Conservation (phyloP, 164 flowering plant species). For the Akebia trifoliata region DNA sequence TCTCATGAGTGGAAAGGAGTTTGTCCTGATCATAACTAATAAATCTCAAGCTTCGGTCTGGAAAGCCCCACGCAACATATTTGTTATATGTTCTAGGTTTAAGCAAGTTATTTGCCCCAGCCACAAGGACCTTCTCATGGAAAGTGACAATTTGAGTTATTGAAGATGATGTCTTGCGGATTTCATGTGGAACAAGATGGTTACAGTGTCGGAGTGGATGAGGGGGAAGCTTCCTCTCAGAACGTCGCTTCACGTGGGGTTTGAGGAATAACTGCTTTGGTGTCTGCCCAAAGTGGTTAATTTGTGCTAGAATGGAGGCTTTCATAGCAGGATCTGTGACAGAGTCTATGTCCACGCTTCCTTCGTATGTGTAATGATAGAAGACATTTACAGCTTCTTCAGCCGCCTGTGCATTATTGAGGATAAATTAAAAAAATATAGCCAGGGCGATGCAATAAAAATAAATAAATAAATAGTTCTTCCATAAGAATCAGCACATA, state of each 20-base stretch:
- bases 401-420: slow-evolving; percentile 59
- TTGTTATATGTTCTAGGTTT: slow-evolving; percentile 79
- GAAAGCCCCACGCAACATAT: slow-evolving; percentile 95
- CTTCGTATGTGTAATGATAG: slow-evolving; percentile 98
- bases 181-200: slow-evolving; percentile 65
- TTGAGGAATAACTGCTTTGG: slow-evolving; percentile 91
- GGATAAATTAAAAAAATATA: slow-evolving; percentile 3
- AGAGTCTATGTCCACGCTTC: slow-evolving; percentile 94
- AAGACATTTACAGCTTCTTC: slow-evolving; percentile 97
- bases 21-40: slow-evolving; percentile 85
- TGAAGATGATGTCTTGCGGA: slow-evolving; percentile 50
- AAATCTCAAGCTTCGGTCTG: slow-evolving; percentile 89
- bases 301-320: slow-evolving; percentile 97
- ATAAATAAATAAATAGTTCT: background rate
- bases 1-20: slow-evolving; percentile 92
- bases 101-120: slow-evolving; percentile 62
- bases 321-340: slow-evolving; percentile 97
- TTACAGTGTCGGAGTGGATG: slow-evolving; percentile 72
- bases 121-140: slow-evolving; percentile 76
- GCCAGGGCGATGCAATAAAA: background rate
- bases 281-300: slow-evolving; percentile 98
- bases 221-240: slow-evolving; percentile 62
- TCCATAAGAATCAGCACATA: background rate
- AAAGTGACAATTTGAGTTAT: slow-evolving; percentile 57
- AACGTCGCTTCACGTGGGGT: slow-evolving; percentile 77